Conservation (phyloP, 2,329 filamentous ascomycete genomes). For the Penicillium sp. region DNA sequence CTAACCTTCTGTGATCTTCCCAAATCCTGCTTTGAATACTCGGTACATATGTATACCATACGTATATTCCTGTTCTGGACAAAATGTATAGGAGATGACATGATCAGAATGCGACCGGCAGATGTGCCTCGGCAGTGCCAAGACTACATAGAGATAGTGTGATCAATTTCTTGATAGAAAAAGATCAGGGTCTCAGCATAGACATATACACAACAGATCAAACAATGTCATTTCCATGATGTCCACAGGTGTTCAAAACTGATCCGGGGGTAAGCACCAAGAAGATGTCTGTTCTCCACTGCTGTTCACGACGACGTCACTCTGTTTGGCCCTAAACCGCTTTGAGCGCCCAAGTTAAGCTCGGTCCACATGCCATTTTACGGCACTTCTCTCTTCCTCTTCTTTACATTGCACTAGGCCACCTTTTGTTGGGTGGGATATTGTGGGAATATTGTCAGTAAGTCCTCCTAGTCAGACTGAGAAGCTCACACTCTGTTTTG, state of each 20-base stretch:
- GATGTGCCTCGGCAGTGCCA: neutral
- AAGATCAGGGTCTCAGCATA: neutral
- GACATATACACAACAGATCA: neutral
- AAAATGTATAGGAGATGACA: neutral
- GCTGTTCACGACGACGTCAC: slow-evolving; percentile 31
- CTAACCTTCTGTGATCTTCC: neutral
- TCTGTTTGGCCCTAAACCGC: slow-evolving; percentile 22
- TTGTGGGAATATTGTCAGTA: neutral
- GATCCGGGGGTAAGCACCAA: neutral
- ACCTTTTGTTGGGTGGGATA: neutral
- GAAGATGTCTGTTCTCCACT: neutral
- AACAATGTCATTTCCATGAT: neutral
- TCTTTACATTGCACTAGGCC: slow-evolving; percentile 5
- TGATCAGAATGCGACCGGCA: neutral
- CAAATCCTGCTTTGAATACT: neutral
- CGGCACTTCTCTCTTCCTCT: slow-evolving; percentile 6
- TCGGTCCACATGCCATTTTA: slow-evolving; percentile 27
- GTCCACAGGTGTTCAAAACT: neutral
- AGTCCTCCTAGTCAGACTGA: neutral
- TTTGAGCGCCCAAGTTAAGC: slow-evolving; percentile 14
- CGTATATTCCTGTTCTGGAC: neutral
- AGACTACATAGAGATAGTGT: too few relatives aligned
- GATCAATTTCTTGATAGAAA: neutral
- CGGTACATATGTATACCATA: neutral
- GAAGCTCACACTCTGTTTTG: neutral